A percentile compares a stretch with the other conserved stretches of the same genome.
These are phyloP conservation scores for Saturnispora bothae DNA, from an alignment of 805 yeast genomes.

Conservation along the genomic window DNA sequence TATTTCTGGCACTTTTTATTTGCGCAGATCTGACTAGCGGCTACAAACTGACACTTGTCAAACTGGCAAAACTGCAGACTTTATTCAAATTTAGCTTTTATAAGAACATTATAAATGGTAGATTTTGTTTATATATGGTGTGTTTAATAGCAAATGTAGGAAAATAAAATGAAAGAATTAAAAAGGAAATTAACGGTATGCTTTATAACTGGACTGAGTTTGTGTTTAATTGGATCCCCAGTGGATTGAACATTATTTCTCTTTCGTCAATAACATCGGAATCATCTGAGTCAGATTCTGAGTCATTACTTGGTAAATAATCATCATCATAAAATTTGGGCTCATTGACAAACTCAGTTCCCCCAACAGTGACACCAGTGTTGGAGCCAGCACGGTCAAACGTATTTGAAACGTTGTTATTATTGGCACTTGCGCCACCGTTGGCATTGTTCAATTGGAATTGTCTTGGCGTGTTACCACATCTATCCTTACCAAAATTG, in stretches of 20 bases:
- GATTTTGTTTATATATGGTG: too few species aligned
- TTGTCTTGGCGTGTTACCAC: conserved; percentile 89
- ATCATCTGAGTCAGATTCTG: conserved; percentile 12
- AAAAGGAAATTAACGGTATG: neutral
- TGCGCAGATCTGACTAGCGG: too few species aligned
- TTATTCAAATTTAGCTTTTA: too few species aligned
- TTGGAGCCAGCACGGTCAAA: neutral
- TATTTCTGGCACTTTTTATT: too few species aligned
- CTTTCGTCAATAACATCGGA: conserved; percentile 13
- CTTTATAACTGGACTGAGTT: conserved; percentile 1
- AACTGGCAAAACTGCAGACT: too few species aligned
- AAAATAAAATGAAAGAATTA: too few species aligned
- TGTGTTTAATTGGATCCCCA: conserved; percentile 12
- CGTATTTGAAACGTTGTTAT: neutral
- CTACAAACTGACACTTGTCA: too few species aligned
- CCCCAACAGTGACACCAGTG: neutral
- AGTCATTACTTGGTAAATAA: conserved; percentile 8
- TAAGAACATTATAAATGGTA: too few species aligned
- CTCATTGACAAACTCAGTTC: neutral
- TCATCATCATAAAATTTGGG: conserved; percentile 7
- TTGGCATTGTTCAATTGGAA: conserved; percentile 25
- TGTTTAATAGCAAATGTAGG: too few species aligned
- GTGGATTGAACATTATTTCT: conserved; percentile 12
- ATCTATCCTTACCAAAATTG: conserved; percentile 88
- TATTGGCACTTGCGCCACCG: neutral